These are phyloP conservation scores for Corymbia calophylla DNA, from an alignment of 441 rosid species.

Conservation along the genomic window DNA sequence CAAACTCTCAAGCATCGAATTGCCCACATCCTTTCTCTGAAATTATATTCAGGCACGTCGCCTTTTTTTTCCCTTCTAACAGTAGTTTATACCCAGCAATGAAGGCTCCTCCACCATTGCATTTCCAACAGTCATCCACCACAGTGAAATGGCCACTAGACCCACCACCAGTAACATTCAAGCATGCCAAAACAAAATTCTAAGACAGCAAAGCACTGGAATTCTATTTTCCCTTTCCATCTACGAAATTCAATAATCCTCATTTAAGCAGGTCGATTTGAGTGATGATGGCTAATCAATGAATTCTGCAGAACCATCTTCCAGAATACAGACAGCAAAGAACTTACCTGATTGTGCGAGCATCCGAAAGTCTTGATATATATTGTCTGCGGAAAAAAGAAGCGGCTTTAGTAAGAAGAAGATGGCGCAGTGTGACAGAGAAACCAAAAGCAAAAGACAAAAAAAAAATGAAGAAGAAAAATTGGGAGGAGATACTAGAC, in stretches of 20 bases:
- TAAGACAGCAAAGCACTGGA: not conserved
- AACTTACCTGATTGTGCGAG: slow-evolving; percentile 84
- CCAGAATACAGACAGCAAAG: not conserved
- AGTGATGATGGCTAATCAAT: not conserved
- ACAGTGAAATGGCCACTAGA: not conserved
- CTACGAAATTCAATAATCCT: not conserved
- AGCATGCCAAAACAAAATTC: not conserved
- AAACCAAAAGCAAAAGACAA: not conserved
- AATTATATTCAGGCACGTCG: not conserved
- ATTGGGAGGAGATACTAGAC: slow-evolving; percentile 14
- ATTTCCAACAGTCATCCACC: not conserved
- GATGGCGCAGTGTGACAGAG: not conserved
- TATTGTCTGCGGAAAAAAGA: slow-evolving; percentile 38
- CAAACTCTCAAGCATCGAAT: not conserved
- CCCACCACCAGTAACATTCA: not conserved
- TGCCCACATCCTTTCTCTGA: not conserved
- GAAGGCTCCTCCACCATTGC: not conserved
- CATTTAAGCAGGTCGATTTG: not conserved
- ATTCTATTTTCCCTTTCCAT: not conserved
- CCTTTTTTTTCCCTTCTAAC: not conserved
- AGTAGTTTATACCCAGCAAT: not conserved
- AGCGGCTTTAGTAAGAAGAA: not conserved
- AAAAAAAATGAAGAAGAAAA: not conserved
- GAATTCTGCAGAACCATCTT: not conserved
- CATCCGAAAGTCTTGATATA: slow-evolving; percentile 93